These are phyloP conservation scores for Curvularia verruculosa DNA, from an alignment of 2,329 filamentous ascomycete genomes.

Conservation along the genomic window DNA sequence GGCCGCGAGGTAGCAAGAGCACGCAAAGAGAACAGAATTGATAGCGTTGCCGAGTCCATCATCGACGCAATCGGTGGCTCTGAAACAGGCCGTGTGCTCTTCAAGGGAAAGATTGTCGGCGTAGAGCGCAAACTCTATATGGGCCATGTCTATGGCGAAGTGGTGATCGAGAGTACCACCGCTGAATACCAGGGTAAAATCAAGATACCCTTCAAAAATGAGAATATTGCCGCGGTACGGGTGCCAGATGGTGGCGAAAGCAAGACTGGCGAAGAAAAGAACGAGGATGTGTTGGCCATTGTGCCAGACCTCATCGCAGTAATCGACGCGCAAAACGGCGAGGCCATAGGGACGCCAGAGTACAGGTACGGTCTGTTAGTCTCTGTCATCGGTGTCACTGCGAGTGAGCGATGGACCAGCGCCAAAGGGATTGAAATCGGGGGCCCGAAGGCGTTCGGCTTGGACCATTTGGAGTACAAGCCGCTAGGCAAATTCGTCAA, in stretches of 20 bases:
- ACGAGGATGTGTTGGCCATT: conserved; percentile 53
- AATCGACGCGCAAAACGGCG: conserved; percentile 57
- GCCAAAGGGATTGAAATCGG: conserved; percentile 57
- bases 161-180: conserved; percentile 47
- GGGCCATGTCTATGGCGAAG: conserved; percentile 52
- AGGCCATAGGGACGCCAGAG: conserved; percentile 60
- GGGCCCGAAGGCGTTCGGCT: conserved; percentile 58
- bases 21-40: conserved; percentile 45
- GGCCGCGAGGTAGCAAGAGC: conserved; percentile 46
- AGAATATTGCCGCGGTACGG: conserved; percentile 67
- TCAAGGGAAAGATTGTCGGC: conserved; percentile 55
- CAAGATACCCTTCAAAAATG: conserved; percentile 75
- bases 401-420: conserved; percentile 62
- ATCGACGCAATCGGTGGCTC: conserved; percentile 52
- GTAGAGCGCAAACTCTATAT: conserved; percentile 51
- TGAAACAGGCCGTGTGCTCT: conserved; percentile 49
- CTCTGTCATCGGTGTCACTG: conserved; percentile 60
- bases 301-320: conserved; percentile 59
- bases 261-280: conserved; percentile 41
- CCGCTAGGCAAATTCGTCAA: conserved; percentile 60
- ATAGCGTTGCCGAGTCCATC: conserved; percentile 48
- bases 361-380: conserved; percentile 62
- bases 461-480: conserved; percentile 57
- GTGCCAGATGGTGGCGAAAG: conserved; percentile 34
- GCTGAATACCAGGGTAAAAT: conserved; percentile 52